Evolutionary conservation across 495 filamentous ascomycete species (phyloP), one percentile per base, ranked within the genome.

Genomic region (Echria macrotheca): DNA sequence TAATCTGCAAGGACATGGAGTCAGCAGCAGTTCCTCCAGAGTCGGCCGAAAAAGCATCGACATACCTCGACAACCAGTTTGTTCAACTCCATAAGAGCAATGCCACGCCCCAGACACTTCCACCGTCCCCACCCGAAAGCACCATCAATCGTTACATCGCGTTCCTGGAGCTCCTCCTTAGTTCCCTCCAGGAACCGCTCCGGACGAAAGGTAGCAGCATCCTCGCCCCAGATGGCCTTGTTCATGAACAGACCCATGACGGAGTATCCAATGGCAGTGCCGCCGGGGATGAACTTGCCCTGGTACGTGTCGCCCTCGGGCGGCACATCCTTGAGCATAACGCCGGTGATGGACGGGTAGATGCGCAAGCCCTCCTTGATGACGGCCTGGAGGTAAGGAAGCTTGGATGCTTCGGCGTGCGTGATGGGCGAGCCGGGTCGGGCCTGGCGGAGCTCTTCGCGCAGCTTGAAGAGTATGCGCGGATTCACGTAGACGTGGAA

Each of bases 111-210:
- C 10, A 18, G 5, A 21, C 36, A 39, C 18, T 10, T 39, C 5
- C 14, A 39, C 10, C 36, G n/a, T 10, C 36, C 36, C 15, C 21
- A 18, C 14, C 36, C 36, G 21, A 39, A 39, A 4, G 3, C 18
- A 4, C n/a, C n/a, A 10, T 39, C 36, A 3, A 39, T 18, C 4
- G n/a, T 5, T 2, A 3, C 5, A 9, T 15, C 21, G n/a, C 14
- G n/a, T 10, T 9, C 3, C 21, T 19, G n/a, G 9, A 6, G 15
- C 14, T 48, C 44, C 5, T 49, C 58, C 5, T 72, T 64, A 18
- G 47, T 36, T 4, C 43, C 58, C n/a, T 73, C 66, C 4, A 80
- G 64, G 75, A 77, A 82, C 26, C 78, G 60, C 47, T 76, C 77
- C 0, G 80, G 78, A 1, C 71, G 61, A 45, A 77, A 82, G 2